phyloP scores from a whole-genome alignment of 768 basidiomycete genomes.

The Tricholoma furcatifolium region DNA sequence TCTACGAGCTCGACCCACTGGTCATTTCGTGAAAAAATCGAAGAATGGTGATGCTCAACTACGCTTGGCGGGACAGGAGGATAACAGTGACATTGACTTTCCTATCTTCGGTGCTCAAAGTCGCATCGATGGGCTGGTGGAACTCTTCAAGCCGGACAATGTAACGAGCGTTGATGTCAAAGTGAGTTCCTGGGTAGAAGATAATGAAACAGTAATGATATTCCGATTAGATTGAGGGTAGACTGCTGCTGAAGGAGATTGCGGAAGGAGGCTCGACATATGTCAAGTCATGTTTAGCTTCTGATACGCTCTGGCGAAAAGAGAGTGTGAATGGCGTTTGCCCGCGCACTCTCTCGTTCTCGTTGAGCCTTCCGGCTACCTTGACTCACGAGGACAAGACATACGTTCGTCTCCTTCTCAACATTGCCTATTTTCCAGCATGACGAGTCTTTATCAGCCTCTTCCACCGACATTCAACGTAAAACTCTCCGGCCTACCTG shows the following conservation, averaged over 20 bases:
- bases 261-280: conserved; percentile 64
- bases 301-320: conserved; percentile 57
- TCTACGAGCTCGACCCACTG: conserved; percentile 36
- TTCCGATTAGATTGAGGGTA: conserved; percentile 56
- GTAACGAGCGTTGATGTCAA: conserved; percentile 64
- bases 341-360: conserved; percentile 53
- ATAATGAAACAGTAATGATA: not conserved
- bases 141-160: conserved; percentile 52
- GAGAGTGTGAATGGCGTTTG: conserved; percentile 42
- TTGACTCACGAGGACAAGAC: conserved; percentile 54
- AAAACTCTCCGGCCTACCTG: conserved; percentile 69
- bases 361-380: conserved; percentile 53
- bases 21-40: conserved; percentile 58
- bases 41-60: conserved; percentile 53
- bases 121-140: conserved; percentile 53
- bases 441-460: conserved; percentile 38
- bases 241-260: conserved; percentile 56
- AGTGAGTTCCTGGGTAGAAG: conserved; percentile 29
- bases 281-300: conserved; percentile 50
- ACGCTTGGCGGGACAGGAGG: conserved; percentile 51
- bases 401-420: conserved; percentile 43
- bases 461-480: conserved; percentile 72
- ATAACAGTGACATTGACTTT: conserved; percentile 37
- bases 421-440: not conserved
- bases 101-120: conserved; percentile 58